Evolutionary conservation across 2,329 filamentous ascomycete genomes (phyloP).

Genomic region (Chaetomiaceae sp.): DNA sequence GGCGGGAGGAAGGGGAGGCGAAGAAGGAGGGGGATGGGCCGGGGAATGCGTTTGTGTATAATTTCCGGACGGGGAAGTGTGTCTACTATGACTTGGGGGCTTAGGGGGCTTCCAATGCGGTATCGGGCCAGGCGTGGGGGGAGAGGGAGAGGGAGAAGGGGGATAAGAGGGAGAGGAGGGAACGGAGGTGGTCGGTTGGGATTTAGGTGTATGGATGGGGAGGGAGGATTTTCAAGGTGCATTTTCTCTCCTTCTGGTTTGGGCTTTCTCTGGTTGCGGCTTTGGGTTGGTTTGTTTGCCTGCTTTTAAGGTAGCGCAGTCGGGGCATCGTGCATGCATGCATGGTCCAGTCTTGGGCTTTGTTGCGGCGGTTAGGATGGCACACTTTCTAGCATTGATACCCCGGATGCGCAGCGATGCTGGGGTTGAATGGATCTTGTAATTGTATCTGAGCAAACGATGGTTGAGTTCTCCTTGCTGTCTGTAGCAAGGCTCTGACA

Average conservation of each 20-base stretch:
- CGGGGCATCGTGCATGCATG: background rate
- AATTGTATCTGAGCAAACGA: too few relatives aligned
- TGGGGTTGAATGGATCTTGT: too few relatives aligned
- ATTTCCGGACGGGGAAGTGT: slow-evolving; percentile 79
- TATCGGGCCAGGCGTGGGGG: background rate
- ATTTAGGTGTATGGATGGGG: background rate
- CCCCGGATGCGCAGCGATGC: background rate
- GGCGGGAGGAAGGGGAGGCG: slow-evolving; percentile 53
- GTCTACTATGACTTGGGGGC: slow-evolving; percentile 75
- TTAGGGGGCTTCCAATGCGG: slow-evolving; percentile 27
- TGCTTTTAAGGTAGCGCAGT: background rate
- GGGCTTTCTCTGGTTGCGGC: background rate
- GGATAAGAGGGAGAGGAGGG: background rate
- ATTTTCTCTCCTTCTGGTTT: background rate
- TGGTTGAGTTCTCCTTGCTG: too few relatives aligned
- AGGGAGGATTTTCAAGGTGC: background rate
- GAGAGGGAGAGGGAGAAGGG: too few relatives aligned
- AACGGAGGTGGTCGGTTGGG: slow-evolving; percentile 6
- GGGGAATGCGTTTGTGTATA: slow-evolving; percentile 82
- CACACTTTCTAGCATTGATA: background rate
- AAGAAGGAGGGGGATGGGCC: slow-evolving; percentile 36
- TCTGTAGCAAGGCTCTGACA: too few relatives aligned
- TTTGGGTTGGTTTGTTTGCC: background rate
- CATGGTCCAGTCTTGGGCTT: background rate
- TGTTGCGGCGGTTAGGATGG: background rate